Evolutionary conservation across 2,329 filamentous ascomycete species (phyloP).

Genomic region (Cytospora piceicola): DNA sequence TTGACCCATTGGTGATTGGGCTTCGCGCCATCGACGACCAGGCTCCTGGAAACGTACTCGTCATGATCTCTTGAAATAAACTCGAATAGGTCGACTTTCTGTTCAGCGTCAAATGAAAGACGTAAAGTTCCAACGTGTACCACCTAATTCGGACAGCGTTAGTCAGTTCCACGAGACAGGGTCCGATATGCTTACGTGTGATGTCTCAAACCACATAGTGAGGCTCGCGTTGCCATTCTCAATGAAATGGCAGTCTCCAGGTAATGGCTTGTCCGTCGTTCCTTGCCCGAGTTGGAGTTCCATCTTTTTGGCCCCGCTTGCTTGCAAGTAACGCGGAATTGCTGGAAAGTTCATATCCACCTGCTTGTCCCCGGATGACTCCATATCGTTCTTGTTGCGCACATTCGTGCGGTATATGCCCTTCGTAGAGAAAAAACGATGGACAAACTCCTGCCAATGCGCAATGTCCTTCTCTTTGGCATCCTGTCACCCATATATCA

Average conservation of each 20-base stretch:
- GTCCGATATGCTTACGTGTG: slow-evolving; percentile 65
- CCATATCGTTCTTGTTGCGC: slow-evolving; percentile 24
- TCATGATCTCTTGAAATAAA: slow-evolving; percentile 77
- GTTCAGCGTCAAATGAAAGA: slow-evolving; percentile 76
- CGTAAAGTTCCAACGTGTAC: slow-evolving; percentile 66
- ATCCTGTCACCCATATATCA: slow-evolving; percentile 44
- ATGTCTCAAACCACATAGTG: slow-evolving; percentile 86
- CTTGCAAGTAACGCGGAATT: slow-evolving; percentile 85
- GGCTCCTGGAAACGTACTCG: slow-evolving; percentile 78
- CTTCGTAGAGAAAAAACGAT: slow-evolving; percentile 76
- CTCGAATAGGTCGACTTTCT: slow-evolving; percentile 84
- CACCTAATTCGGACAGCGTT: slow-evolving; percentile 15
- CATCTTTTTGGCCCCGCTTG: slow-evolving; percentile 82
- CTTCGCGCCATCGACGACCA: slow-evolving; percentile 63
- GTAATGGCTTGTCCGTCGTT: slow-evolving; percentile 57
- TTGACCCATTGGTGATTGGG: slow-evolving; percentile 68
- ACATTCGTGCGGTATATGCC: slow-evolving; percentile 67
- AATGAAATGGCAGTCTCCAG: slow-evolving; percentile 71
- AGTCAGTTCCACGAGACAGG: neutral
- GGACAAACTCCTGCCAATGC: slow-evolving; percentile 81
- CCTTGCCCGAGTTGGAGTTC: slow-evolving; percentile 81
- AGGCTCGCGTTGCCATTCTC: slow-evolving; percentile 78
- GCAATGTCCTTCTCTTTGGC: slow-evolving; percentile 65
- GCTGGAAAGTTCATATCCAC: slow-evolving; percentile 85
- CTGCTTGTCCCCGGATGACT: slow-evolving; percentile 61